These are phyloP conservation scores for Ogataea siamensis DNA, from an alignment of 805 yeast species.

Conservation along the genomic window DNA sequence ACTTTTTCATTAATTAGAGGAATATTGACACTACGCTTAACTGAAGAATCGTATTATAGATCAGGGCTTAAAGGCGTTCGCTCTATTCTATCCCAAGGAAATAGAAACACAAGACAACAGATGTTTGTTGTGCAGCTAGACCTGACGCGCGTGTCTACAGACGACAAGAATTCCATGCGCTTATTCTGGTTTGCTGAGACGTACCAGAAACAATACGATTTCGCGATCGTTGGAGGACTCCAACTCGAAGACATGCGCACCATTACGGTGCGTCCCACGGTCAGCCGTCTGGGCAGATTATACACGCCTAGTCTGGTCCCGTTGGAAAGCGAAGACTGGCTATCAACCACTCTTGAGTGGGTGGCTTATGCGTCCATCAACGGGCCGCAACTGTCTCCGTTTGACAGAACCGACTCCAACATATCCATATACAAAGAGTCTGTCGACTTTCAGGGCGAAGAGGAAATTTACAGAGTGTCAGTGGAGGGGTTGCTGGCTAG, in stretches of 20 bases:
- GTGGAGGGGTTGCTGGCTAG: constrained; percentile 24
- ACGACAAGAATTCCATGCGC: constrained; percentile 25
- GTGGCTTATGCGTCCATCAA: constrained; percentile 26
- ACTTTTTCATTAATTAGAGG: constrained; percentile 31
- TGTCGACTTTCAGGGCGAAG: constrained; percentile 10
- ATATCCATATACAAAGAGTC: constrained; percentile 27
- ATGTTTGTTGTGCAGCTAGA: constrained; percentile 27
- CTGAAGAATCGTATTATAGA: constrained; percentile 30
- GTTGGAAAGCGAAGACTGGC: constrained; percentile 23
- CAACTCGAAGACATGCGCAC: background rate
- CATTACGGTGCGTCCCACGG: background rate
- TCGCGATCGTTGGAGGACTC: constrained; percentile 10
- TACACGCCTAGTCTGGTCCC: constrained; percentile 22
- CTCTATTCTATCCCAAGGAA: constrained; percentile 28
- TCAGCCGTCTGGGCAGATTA: constrained; percentile 13
- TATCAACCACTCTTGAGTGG: constrained; percentile 31
- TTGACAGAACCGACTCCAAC: constrained; percentile 22
- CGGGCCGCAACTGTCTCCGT: constrained; percentile 27
- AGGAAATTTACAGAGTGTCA: constrained; percentile 16
- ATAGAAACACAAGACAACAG: constrained; percentile 19
- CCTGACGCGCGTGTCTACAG: constrained; percentile 10
- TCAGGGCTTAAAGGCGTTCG: constrained; percentile 35
- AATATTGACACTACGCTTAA: constrained; percentile 29
- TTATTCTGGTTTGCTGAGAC: constrained; percentile 34
- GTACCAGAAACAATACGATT: constrained; percentile 6